phyloP scores from a whole-genome alignment of 2,329 filamentous ascomycete species.

The Talaromyces rugulosus region DNA sequence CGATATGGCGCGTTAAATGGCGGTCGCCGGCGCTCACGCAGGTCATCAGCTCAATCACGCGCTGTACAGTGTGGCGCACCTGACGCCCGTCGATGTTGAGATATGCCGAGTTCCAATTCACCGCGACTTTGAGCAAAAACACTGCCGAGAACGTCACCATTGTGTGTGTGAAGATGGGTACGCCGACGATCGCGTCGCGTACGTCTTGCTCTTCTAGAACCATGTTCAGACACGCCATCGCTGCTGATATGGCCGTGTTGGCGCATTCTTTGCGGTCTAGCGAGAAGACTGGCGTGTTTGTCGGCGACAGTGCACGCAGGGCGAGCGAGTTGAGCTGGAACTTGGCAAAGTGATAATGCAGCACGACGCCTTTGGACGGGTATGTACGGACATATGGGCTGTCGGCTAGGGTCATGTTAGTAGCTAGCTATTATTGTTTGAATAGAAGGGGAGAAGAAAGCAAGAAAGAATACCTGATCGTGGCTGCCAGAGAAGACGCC shows the following conservation, averaged over 20 bases:
- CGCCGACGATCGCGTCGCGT: slow-evolving; percentile 45
- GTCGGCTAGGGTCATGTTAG: slow-evolving; percentile 25
- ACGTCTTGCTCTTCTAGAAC: slow-evolving; percentile 47
- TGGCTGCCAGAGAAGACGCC: slow-evolving; percentile 48
- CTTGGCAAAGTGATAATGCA: slow-evolving; percentile 53
- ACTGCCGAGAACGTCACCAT: slow-evolving; percentile 46
- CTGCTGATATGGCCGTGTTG: slow-evolving; percentile 46
- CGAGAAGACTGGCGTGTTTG: slow-evolving; percentile 38
- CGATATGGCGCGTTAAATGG: slow-evolving; percentile 40
- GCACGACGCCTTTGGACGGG: slow-evolving; percentile 47
- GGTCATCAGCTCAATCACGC: slow-evolving; percentile 37
- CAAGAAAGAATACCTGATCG: slow-evolving; percentile 35
- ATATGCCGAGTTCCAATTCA: slow-evolving; percentile 41
- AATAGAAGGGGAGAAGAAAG: not conserved
- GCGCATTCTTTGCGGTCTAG: slow-evolving; percentile 43
- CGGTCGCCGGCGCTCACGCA: slow-evolving; percentile 39
- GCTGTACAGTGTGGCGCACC: slow-evolving; percentile 35
- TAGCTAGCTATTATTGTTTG: not conserved
- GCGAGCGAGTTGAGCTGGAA: slow-evolving; percentile 49
- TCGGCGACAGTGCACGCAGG: slow-evolving; percentile 39
- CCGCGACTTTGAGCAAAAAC: slow-evolving; percentile 42
- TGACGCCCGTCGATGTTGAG: slow-evolving; percentile 36
- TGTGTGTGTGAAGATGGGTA: slow-evolving; percentile 43
- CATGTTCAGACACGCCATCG: slow-evolving; percentile 44
- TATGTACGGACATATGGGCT: slow-evolving; percentile 47